Evolutionary conservation across 192 early-diverging fungal species (phyloP), one percentile per base, ranked within the genome.

Genomic region (Podila horticola): DNA sequence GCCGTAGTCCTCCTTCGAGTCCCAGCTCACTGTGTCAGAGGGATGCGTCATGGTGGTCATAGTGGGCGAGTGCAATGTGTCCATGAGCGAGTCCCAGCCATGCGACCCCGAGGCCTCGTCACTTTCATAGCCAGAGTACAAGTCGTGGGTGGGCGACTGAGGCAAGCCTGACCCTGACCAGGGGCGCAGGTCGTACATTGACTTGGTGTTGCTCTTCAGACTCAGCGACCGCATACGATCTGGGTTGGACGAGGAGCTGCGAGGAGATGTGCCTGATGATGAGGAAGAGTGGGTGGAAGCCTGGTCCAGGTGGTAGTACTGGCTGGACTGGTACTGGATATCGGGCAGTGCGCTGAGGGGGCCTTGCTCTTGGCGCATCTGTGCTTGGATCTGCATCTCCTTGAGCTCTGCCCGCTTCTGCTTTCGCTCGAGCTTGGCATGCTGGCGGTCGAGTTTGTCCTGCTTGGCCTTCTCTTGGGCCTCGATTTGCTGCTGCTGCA

Each of bases 81-180:
- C 77, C 77, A 81, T 81, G 26, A 81, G 55, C 6, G 77, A 73
- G 51, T 81, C 77, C 77, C 77, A 81, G 49, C 67, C 71, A 22
- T 69, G 77, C 0, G 77, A 69, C 26, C 62, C 38, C 15, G 64
- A 34, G 2, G 64, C 52, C 29, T 81, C 77, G 48, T 73, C 77
- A 33, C 71, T 73, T 2, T 81, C 77, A 61, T 81, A 73, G 15
- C 67, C 77, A 45, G 62, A 62, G 26, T 62, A 38, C 57, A 22
- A 9, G 10, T 59, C 22, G 3, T 65, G n/a, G 17, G 75, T 20
- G 26, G 71, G 66, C 22, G 65, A 72, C 29, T 52, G 52, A 20
- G 69, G 75, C 10, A 26, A 0, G 52, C 20, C 52, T 55, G 52
- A n/a, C 31, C 66, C 70, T 26, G 75, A 72, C 69, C 75, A 72